Conservation (phyloP, 2,329 filamentous ascomycete genomes). For the Calonectria fujianensis region DNA sequence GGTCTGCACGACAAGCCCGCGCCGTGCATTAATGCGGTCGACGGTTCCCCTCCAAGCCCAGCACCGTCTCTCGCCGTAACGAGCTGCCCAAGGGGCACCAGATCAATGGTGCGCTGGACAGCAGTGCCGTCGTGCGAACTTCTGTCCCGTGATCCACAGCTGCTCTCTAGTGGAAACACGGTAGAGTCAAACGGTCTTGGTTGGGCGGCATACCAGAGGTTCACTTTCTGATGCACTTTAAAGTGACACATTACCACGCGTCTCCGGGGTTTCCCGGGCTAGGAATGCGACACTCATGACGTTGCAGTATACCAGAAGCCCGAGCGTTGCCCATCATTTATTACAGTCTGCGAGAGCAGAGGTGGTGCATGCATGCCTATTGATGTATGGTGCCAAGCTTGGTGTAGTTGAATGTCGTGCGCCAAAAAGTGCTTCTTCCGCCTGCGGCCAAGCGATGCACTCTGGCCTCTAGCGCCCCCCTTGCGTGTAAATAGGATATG, state of each 20-base stretch:
- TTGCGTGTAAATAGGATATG: constrained; percentile 31
- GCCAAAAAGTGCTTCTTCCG: constrained; percentile 43
- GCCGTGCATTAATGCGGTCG: constrained; percentile 47
- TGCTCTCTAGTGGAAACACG: constrained; percentile 22
- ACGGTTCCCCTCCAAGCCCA: constrained; percentile 45
- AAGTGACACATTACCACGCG: constrained; percentile 38
- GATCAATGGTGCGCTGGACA: constrained; percentile 30
- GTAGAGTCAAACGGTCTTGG: constrained; percentile 22
- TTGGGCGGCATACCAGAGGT: constrained; percentile 25
- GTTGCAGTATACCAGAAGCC: constrained; percentile 12
- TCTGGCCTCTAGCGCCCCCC: constrained; percentile 45
- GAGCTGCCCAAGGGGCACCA: constrained; percentile 26
- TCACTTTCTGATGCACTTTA: constrained; percentile 31
- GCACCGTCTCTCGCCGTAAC: constrained; percentile 28
- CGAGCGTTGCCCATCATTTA: constrained; percentile 28
- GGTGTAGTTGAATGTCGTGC: constrained; percentile 43
- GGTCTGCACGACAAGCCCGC: constrained; percentile 52
- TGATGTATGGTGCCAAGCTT: constrained; percentile 23
- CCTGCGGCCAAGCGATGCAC: constrained; percentile 41
- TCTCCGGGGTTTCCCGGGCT: constrained; percentile 35
- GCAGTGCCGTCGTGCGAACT: constrained; percentile 36
- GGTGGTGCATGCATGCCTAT: constrained; percentile 14
- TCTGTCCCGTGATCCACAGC: constrained; percentile 36
- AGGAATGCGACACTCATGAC: constrained; percentile 31
- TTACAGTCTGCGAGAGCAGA: constrained; percentile 13